Percentiles rank a stretch among this genome's conserved stretches.
Conservation (phyloP, 768 basidiomycete species). For the Pisolithus tinctorius region DNA sequence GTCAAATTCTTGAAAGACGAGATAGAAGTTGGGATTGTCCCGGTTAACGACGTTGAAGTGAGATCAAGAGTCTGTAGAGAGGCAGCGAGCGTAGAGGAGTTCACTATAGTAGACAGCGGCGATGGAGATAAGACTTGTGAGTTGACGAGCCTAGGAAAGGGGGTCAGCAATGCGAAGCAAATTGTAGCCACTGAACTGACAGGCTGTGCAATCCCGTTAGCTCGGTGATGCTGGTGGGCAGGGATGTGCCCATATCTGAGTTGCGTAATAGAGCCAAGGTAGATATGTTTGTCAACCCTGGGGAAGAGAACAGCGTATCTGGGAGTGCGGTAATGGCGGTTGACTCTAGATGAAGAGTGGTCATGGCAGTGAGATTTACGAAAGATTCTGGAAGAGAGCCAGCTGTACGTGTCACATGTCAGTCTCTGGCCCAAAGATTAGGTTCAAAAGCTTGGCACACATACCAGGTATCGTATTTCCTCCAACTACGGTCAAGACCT, state of each 20-base stretch:
- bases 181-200: constrained; percentile 21
- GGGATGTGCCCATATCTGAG: constrained; percentile 29
- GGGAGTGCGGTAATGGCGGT: constrained; percentile 34
- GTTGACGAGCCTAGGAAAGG: constrained; percentile 27
- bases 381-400: constrained; percentile 37
- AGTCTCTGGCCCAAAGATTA: neutral
- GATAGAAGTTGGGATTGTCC: constrained; percentile 29
- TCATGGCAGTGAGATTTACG: constrained; percentile 29
- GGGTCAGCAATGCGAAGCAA: neutral
- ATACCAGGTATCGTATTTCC: constrained; percentile 37
- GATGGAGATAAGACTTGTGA: constrained; percentile 28
- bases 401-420: constrained; percentile 19
- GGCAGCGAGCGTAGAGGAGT: constrained; percentile 24
- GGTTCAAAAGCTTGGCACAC: constrained; percentile 3
- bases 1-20: constrained; percentile 29
- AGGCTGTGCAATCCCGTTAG: constrained; percentile 31
- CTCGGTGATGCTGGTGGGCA: constrained; percentile 30
- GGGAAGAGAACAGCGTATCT: constrained; percentile 26
- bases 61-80: constrained; percentile 34
- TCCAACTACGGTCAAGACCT: constrained; percentile 34
- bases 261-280: constrained; percentile 36
- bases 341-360: constrained; percentile 34
- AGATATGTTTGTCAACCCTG: constrained; percentile 26
- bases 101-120: constrained; percentile 24
- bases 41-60: constrained; percentile 33